phyloP scores from a whole-genome alignment of 257 asterid genomes.

The Penstemon barbatus region DNA sequence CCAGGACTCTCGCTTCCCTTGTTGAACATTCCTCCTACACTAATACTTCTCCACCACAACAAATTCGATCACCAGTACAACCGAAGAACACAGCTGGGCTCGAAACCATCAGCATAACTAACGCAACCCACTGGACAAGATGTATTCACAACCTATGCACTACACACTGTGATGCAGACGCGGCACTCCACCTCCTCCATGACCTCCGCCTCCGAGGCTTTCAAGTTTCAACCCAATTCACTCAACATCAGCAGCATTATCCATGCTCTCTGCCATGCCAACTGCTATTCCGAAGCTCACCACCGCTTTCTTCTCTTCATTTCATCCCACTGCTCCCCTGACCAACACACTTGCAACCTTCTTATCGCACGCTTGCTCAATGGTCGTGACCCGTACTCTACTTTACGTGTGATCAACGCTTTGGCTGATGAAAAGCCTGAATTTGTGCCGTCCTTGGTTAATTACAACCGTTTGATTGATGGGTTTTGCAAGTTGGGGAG shows the following conservation, averaged over 20 bases:
- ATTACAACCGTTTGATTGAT: conserved; percentile 74
- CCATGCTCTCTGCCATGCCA: conserved; percentile 68
- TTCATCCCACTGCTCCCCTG: conserved; percentile 46
- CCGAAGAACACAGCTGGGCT: not conserved
- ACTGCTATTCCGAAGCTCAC: conserved; percentile 75
- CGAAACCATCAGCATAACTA: conserved; percentile 29
- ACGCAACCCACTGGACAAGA: conserved; percentile 57
- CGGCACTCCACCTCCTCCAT: too few relatives aligned
- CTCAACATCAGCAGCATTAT: conserved; percentile 66
- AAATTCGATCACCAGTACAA: conserved; percentile 21
- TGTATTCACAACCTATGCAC: not conserved
- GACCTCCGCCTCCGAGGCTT: conserved; percentile 52
- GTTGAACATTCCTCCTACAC: conserved; percentile 30
- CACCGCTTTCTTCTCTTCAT: conserved; percentile 41
- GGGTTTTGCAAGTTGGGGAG: conserved; percentile 48
- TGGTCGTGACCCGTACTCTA: conserved; percentile 44
- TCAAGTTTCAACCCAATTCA: conserved; percentile 52
- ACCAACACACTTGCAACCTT: conserved; percentile 84
- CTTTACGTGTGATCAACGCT: conserved; percentile 47
- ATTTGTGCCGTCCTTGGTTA: conserved; percentile 77
- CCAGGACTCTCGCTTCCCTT: conserved; percentile 26
- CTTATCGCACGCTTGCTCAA: conserved; percentile 73
- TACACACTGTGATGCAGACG: too few relatives aligned
- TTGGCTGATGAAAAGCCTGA: conserved; percentile 56
- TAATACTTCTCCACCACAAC: conserved; percentile 7